These are phyloP conservation scores for Boletus tylopilopsis DNA, from an alignment of 768 basidiomycete species.

Conservation along the genomic window DNA sequence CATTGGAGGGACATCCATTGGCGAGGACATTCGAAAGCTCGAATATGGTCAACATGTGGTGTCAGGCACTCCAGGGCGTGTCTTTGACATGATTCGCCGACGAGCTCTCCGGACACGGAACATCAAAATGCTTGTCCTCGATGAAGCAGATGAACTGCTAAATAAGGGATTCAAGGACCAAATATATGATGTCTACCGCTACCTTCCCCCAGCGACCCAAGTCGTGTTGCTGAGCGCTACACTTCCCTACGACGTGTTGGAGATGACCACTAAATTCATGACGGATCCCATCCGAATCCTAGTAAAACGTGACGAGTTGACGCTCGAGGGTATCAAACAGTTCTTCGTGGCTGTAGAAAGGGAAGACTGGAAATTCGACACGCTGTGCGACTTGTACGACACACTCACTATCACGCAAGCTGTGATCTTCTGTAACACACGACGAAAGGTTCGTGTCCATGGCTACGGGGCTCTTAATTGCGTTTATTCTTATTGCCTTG, in stretches of 20 bases:
- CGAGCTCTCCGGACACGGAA: slow-evolving; percentile 90
- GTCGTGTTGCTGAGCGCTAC: slow-evolving; percentile 96
- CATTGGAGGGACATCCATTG: slow-evolving; percentile 95
- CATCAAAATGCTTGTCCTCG: slow-evolving; percentile 96
- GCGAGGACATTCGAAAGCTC: slow-evolving; percentile 95
- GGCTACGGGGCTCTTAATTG: not conserved
- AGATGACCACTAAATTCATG: slow-evolving; percentile 99
- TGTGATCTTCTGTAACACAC: slow-evolving; percentile 98
- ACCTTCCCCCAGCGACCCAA: slow-evolving; percentile 95
- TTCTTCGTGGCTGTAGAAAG: slow-evolving; percentile 99
- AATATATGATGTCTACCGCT: slow-evolving; percentile 98
- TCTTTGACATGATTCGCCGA: slow-evolving; percentile 98
- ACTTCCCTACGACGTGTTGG: slow-evolving; percentile 92
- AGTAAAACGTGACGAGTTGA: slow-evolving; percentile 99
- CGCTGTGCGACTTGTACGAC: slow-evolving; percentile 95
- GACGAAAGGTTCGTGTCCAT: slow-evolving; percentile 70
- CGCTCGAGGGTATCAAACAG: slow-evolving; percentile 93
- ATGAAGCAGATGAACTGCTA: slow-evolving; percentile 94
- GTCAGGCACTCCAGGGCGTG: slow-evolving; percentile 95
- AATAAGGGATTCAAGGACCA: slow-evolving; percentile 99
- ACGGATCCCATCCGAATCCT: slow-evolving; percentile 97
- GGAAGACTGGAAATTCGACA: slow-evolving; percentile 99
- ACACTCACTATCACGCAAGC: slow-evolving; percentile 99
- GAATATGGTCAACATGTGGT: slow-evolving; percentile 98
- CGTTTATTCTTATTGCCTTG: slow-evolving; percentile 13